Conservation (phyloP, 2,329 filamentous ascomycete genomes). For the Monosporascus cannonballus region DNA sequence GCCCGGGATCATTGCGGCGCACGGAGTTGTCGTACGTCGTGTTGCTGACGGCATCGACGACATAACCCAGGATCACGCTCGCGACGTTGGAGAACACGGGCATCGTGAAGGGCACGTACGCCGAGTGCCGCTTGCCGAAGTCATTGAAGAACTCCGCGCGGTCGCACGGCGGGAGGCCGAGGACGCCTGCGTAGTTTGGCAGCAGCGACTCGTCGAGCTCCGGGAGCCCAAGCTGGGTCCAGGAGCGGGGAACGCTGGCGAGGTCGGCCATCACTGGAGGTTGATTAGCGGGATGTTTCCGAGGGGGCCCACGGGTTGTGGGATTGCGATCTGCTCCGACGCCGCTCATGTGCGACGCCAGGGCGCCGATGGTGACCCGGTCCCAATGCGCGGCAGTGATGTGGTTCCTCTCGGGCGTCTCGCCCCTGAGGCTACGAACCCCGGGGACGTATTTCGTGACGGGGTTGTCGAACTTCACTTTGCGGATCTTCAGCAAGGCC, state of each 20-base stretch:
- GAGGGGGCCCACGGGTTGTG: no score
- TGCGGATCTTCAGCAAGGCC: conserved; percentile 15
- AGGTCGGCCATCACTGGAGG: conserved; percentile 16
- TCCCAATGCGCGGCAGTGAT: conserved; percentile 21
- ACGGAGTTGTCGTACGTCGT: conserved; percentile 18
- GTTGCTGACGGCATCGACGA: conserved; percentile 18
- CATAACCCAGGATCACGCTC: conserved; percentile 18
- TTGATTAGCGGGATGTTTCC: conserved; percentile 5
- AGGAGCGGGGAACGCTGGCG: conserved; percentile 13
- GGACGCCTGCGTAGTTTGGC: conserved; percentile 18
- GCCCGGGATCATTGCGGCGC: conserved; percentile 13
- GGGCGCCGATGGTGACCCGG: conserved; percentile 18
- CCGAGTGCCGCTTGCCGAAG: conserved; percentile 21
- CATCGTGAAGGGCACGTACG: conserved; percentile 21
- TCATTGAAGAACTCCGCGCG: conserved; percentile 21
- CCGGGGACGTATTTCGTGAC: conserved; percentile 21
- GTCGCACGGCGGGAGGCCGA: conserved; percentile 19
- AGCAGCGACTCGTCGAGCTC: conserved; percentile 12
- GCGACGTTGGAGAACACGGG: conserved; percentile 22
- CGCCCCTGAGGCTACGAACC: conserved; percentile 14
- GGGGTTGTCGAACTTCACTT: conserved; percentile 16
- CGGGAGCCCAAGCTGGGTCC: conserved; percentile 18
- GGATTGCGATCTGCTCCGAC: conserved; percentile 18
- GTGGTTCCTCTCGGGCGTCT: conserved; percentile 14
- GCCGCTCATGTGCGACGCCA: conserved; percentile 22